Percentiles rank a stretch among this genome's conserved stretches.
Conservation (phyloP, 2,329 filamentous ascomycete species). For the Phoma sp. region DNA sequence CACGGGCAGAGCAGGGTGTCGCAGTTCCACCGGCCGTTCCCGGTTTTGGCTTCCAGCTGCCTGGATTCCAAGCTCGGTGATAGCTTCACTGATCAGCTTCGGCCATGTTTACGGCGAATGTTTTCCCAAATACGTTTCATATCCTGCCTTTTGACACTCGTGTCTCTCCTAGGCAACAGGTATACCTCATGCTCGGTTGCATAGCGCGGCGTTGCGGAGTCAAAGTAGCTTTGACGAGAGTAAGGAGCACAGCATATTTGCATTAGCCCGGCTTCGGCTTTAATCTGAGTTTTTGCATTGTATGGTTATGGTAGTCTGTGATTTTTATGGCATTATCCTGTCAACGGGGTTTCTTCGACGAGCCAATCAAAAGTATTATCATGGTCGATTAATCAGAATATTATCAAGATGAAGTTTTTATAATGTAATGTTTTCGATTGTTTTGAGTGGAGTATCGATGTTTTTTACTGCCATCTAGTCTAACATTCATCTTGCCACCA, state of each 20-base stretch:
- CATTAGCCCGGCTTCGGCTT: background rate
- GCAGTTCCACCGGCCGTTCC: constrained; percentile 63
- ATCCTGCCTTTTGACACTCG: background rate
- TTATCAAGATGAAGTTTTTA: too few species aligned
- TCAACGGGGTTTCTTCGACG: too few species aligned
- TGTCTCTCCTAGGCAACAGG: background rate
- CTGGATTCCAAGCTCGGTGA: constrained; percentile 27
- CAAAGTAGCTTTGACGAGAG: background rate
- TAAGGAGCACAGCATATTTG: background rate
- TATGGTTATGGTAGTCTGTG: background rate
- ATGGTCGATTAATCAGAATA: too few species aligned
- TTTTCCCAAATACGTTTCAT: constrained; percentile 6
- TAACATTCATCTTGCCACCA: background rate
- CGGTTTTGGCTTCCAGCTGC: constrained; percentile 61
- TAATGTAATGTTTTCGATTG: too few species aligned
- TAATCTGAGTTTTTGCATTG: background rate
- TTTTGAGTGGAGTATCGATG: too few species aligned
- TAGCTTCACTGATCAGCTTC: background rate
- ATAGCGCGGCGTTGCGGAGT: constrained; percentile 30
- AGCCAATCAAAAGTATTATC: too few species aligned
- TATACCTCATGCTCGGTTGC: constrained; percentile 5
- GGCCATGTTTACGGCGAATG: background rate
- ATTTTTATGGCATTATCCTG: too few species aligned
- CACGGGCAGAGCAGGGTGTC: constrained; percentile 50
- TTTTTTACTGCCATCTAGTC: too few species aligned